Conservation (phyloP, 2,329 filamentous ascomycete species). For the Didymella arachidicola region DNA sequence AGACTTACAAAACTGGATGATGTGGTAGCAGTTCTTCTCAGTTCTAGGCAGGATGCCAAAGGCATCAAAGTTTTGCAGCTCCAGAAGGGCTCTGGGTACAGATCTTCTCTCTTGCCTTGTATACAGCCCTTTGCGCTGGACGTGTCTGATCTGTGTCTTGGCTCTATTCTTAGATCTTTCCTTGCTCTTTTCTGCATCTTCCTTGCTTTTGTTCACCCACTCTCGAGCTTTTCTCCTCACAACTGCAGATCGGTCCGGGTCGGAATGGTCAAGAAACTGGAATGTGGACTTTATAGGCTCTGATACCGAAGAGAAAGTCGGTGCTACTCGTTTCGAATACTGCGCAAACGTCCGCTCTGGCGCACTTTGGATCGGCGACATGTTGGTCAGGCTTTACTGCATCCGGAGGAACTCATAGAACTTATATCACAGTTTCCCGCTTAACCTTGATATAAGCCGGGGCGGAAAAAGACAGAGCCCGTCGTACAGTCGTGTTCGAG, state of each 20-base stretch:
- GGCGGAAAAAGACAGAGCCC: too few relatives aligned
- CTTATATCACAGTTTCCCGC: not conserved
- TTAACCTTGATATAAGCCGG: not conserved
- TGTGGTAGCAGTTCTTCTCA: not conserved
- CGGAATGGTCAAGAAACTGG: not conserved
- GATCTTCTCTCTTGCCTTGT: not conserved
- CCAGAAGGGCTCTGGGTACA: not conserved
- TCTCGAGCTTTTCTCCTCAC: not conserved
- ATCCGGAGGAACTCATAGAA: not conserved
- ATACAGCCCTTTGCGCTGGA: not conserved
- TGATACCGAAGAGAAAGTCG: not conserved
- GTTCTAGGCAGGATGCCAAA: not conserved
- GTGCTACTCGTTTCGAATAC: not conserved
- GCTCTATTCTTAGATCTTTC: not conserved
- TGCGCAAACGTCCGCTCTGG: not conserved
- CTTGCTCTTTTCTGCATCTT: not conserved
- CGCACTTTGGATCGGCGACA: not conserved
- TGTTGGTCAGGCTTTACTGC: not conserved
- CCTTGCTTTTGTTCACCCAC: conserved; percentile 3
- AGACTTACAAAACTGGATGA: not conserved
- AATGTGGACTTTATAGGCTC: not conserved
- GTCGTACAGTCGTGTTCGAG: not conserved
- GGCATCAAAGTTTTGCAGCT: not conserved
- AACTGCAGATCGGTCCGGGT: not conserved
- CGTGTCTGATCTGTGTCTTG: not conserved